Base-by-base conservation (phyloP, 768 basidiomycete genomes). In the Gymnopilus junonius region DNA sequence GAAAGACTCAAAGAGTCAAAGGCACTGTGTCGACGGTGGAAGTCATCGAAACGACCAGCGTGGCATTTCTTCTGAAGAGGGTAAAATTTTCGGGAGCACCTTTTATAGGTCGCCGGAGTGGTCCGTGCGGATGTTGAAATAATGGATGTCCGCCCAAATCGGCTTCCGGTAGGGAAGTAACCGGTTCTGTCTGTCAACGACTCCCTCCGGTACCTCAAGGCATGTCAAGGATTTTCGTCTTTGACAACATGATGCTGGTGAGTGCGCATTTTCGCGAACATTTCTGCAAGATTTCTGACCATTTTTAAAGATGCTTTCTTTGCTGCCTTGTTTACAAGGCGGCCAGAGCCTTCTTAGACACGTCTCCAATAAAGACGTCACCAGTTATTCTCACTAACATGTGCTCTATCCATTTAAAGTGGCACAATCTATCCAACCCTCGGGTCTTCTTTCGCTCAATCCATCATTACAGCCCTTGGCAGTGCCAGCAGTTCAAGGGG, bases 21-120 rank as follows among this genome's bases (percentile, higher is more conserved):
- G 81, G 81, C 81, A 81, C 81, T 81, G 80, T 73, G 76, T 79
- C 77, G 79, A 76, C 74, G 80, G 78, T 82, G 65, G 73, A 48
- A 65, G 59, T 68, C 65, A 64, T 64, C 77, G 71, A 69, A 68
- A 70, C 76, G 77, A 78, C 79, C 80, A 82, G 80, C 80, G 80
- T 82, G 80, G 81, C 80, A 81, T 73, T 71, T 76, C 79, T 80
- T 80, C 77, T 74, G 67, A 66, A 62, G 68, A 62, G 58, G 20
- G 12, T 53, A 58, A 59, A 61, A 58, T 27, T 21, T 45, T 42
- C 35, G 45, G 60, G 55, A 29, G 23, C 11, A 60, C 25, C 45
- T 69, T 74, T 69, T 73, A 72, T 70, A 70, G 39, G 7, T 10
- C 25, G 58, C 43, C 67, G 69, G 67, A 50, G 10, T 32, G 39